Conservation (phyloP, 768 basidiomycete genomes). For the Psilocybe tampanensis region DNA sequence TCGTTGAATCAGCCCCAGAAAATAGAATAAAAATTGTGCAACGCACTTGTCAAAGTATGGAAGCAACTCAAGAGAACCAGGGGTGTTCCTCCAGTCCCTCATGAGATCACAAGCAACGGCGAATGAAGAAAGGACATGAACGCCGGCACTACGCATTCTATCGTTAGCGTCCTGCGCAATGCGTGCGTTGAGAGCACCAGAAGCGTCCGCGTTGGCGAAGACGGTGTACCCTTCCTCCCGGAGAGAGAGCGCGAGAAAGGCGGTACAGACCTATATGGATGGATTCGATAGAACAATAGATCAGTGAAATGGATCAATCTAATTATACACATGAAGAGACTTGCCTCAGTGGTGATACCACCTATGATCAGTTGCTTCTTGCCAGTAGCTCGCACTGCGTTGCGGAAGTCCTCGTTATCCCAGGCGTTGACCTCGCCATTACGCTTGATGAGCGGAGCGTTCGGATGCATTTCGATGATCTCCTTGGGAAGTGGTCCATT, state of each 20-base stretch:
- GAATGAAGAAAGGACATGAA: slow-evolving; percentile 47
- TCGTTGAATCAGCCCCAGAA: neutral
- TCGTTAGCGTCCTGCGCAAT: slow-evolving; percentile 48
- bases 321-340: slow-evolving; percentile 11
- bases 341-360: slow-evolving; percentile 52
- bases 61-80: slow-evolving; percentile 42
- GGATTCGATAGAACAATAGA: neutral
- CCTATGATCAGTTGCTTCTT: slow-evolving; percentile 52
- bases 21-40: neutral
- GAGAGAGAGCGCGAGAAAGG: slow-evolving; percentile 50
- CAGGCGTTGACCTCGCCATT: slow-evolving; percentile 54
- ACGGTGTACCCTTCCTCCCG: slow-evolving; percentile 47
- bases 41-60: slow-evolving; percentile 49
- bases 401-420: slow-evolving; percentile 51
- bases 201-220: slow-evolving; percentile 49
- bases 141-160: slow-evolving; percentile 49
- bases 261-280: slow-evolving; percentile 45
- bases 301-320: neutral
- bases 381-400: slow-evolving; percentile 47
- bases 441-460: slow-evolving; percentile 46
- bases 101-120: slow-evolving; percentile 47
- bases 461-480: slow-evolving; percentile 45
- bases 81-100: slow-evolving; percentile 53
- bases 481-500: slow-evolving; percentile 51
- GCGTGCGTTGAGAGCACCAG: slow-evolving; percentile 40